A percentile compares a stretch with the other conserved stretches of the same genome.
Evolutionary conservation across 257 asterid genomes (phyloP).

Genomic region (Rhazya stricta): DNA sequence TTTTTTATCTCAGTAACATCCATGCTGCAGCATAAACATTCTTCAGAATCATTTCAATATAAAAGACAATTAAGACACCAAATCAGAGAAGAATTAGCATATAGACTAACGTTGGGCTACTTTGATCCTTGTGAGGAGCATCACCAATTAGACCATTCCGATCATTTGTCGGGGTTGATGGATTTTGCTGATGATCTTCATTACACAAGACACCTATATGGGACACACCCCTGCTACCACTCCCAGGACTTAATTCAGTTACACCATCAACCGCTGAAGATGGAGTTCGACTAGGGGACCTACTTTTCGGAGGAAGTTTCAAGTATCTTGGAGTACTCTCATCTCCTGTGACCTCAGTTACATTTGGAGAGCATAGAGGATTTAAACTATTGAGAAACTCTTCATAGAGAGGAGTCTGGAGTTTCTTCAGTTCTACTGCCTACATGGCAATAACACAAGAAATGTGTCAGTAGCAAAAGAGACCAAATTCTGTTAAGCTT

Average conservation of each 20-base stretch:
- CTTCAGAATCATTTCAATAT: conserved; percentile 3
- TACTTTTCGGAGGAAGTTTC: conserved; percentile 40
- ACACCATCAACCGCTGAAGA: conserved; percentile 21
- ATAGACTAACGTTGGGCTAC: conserved; percentile 31
- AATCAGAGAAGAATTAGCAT: neutral
- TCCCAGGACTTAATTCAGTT: conserved; percentile 35
- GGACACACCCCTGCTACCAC: conserved; percentile 26
- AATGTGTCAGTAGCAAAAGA: neutral
- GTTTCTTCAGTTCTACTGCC: conserved; percentile 35
- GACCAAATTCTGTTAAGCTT: neutral
- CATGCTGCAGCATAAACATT: conserved; percentile 14
- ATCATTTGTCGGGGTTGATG: conserved; percentile 28
- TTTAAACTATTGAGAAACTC: conserved; percentile 38
- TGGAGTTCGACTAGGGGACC: conserved; percentile 37
- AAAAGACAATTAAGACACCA: neutral
- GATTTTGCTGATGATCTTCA: conserved; percentile 24
- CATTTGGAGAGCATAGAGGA: conserved; percentile 29
- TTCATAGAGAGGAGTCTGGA: conserved; percentile 37
- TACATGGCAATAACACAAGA: conserved; percentile 5
- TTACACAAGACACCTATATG: conserved; percentile 16
- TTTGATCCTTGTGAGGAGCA: conserved; percentile 18
- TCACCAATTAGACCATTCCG: conserved; percentile 13
- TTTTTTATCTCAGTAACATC: conserved; percentile 33
- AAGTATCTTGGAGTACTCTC: conserved; percentile 27
- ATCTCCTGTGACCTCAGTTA: conserved; percentile 23